Percentiles rank a stretch among this genome's conserved stretches.
Evolutionary conservation across 768 basidiomycete genomes (phyloP).

Genomic region (Mycena rebaudengoi): DNA sequence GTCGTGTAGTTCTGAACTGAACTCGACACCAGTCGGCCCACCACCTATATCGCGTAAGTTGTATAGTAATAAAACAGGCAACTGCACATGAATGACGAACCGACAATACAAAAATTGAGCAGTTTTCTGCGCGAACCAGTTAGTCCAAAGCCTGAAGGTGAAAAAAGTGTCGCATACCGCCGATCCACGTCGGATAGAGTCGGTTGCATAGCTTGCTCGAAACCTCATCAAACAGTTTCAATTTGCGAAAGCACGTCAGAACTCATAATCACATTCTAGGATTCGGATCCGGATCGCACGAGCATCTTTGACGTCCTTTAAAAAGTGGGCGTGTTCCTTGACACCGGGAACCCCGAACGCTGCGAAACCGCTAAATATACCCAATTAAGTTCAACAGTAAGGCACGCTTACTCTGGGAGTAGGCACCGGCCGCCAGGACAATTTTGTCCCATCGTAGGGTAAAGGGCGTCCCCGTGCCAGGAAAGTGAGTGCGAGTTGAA

Average conservation of each 20-base stretch:
- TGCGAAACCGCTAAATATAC: constrained; percentile 32
- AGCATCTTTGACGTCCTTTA: constrained; percentile 84
- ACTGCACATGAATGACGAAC: constrained; percentile 44
- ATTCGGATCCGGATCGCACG: constrained; percentile 74
- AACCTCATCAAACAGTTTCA: constrained; percentile 50
- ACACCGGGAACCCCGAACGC: constrained; percentile 80
- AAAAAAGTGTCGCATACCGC: constrained; percentile 11
- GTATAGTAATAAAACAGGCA: constrained; percentile 1
- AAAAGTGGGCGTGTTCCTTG: constrained; percentile 82
- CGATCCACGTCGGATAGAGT: constrained; percentile 78
- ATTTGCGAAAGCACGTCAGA: background rate
- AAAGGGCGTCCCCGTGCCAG: constrained; percentile 51
- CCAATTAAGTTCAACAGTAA: background rate
- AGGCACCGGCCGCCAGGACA: constrained; percentile 86
- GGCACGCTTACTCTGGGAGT: constrained; percentile 76
- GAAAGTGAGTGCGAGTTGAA: constrained; percentile 21
- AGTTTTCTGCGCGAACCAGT: constrained; percentile 67
- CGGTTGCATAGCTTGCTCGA: constrained; percentile 89
- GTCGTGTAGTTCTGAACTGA: constrained; percentile 85
- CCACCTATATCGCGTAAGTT: no score
- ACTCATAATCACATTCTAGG: constrained; percentile 64
- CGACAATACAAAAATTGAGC: constrained; percentile 89
- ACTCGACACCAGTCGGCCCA: constrained; percentile 84
- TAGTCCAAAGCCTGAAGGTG: no score
- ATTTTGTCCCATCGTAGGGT: constrained; percentile 79